Evolutionary conservation across 441 rosid species (phyloP).

Genomic region (Arabidopsis lyrata): DNA sequence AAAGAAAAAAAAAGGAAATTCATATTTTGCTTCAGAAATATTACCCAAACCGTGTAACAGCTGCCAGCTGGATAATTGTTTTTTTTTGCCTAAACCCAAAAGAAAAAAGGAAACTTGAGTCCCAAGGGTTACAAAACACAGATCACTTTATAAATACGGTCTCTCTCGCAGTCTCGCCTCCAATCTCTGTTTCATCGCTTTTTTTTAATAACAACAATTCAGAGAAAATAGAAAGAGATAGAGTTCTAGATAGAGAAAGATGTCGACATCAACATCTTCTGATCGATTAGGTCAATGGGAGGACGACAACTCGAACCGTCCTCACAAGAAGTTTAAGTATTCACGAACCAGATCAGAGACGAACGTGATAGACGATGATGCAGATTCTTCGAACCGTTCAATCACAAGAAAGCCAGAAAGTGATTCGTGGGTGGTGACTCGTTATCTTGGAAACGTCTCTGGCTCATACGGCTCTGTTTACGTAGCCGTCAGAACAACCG

Average conservation of each 20-base stretch:
- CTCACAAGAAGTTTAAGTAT: constrained; percentile 11
- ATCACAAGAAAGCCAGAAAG: neutral
- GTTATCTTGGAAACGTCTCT: constrained; percentile 13
- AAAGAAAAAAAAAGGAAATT: too few species aligned
- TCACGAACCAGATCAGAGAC: neutral
- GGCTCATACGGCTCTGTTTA: constrained; percentile 28
- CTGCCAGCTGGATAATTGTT: too few species aligned
- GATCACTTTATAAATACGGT: neutral
- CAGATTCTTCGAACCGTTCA: neutral
- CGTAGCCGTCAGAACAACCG: neutral
- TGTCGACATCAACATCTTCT: neutral
- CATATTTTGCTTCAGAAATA: too few species aligned
- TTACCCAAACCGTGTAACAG: too few species aligned
- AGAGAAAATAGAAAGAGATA: neutral
- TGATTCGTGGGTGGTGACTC: constrained; percentile 1
- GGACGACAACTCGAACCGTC: constrained; percentile 8
- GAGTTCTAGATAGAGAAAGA: neutral
- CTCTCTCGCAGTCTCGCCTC: neutral
- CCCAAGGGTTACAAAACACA: neutral
- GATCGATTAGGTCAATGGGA: constrained; percentile 10
- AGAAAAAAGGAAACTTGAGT: too few species aligned
- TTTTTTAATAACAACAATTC: neutral
- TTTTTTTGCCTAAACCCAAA: too few species aligned
- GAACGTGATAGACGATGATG: neutral
- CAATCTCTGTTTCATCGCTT: neutral